Percentiles rank a stretch among this genome's conserved stretches.
These are phyloP conservation scores for Dentipellis sp. DNA, from an alignment of 768 basidiomycete genomes.

Conservation along the genomic window DNA sequence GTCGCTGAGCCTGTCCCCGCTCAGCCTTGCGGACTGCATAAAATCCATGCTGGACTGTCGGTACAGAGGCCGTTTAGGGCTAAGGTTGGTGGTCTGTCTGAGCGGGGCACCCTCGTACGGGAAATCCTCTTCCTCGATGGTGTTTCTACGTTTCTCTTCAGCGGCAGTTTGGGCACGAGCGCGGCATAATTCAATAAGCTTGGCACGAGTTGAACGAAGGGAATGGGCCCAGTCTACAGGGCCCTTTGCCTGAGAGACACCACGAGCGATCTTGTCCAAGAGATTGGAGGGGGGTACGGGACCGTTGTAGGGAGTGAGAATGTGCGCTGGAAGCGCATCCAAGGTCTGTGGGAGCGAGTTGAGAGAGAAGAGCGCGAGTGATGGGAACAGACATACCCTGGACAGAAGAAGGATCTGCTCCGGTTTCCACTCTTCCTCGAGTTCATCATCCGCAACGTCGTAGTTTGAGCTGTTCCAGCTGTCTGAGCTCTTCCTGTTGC, in stretches of 20 bases:
- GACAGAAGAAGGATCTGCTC: slow-evolving; percentile 62
- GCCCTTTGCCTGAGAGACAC: slow-evolving; percentile 67
- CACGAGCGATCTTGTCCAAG: slow-evolving; percentile 78
- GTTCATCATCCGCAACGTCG: slow-evolving; percentile 45
- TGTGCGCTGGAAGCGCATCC: slow-evolving; percentile 72
- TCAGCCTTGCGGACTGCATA: slow-evolving; percentile 40
- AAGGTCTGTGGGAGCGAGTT: slow-evolving; percentile 44
- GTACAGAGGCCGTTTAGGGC: slow-evolving; percentile 47
- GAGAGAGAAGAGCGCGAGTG: slow-evolving; percentile 5
- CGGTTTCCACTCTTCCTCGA: slow-evolving; percentile 63
- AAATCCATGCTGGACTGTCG: slow-evolving; percentile 87
- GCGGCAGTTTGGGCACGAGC: slow-evolving; percentile 44
- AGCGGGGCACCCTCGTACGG: slow-evolving; percentile 27
- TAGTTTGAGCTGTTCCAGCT: slow-evolving; percentile 80
- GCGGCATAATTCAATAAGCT: slow-evolving; percentile 74
- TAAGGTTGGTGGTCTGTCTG: slow-evolving; percentile 36
- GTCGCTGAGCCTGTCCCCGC: slow-evolving; percentile 38
- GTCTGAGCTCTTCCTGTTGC: slow-evolving; percentile 65
- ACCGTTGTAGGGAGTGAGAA: slow-evolving; percentile 84
- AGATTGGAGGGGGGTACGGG: slow-evolving; percentile 78
- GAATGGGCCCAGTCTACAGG: slow-evolving; percentile 79
- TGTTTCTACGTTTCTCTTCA: slow-evolving; percentile 25
- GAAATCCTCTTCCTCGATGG: slow-evolving; percentile 38
- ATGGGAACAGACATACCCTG: slow-evolving; percentile 37
- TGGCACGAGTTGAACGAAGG: slow-evolving; percentile 69